Percentiles rank a stretch among this genome's conserved stretches.
Evolutionary conservation across 306 rosid genomes (phyloP).

Genomic region (Datisca glomerata): DNA sequence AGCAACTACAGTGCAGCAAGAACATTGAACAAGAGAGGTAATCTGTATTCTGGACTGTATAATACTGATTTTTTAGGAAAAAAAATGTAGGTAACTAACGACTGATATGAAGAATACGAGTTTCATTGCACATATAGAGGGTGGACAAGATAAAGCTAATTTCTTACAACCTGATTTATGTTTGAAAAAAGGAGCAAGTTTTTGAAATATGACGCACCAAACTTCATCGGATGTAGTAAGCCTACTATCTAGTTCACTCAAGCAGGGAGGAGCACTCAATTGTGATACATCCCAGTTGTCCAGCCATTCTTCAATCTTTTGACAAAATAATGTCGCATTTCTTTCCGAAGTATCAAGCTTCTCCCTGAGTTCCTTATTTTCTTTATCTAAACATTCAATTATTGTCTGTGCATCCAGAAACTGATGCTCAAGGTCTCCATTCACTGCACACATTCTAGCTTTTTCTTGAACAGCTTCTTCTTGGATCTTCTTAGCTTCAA

Average conservation of each 20-base stretch:
- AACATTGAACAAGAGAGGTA: too few relatives aligned
- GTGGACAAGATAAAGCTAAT: too few relatives aligned
- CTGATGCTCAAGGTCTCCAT: conserved; percentile 41
- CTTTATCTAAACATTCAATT: conserved; percentile 30
- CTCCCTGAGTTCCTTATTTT: conserved; percentile 41
- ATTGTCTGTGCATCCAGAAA: conserved; percentile 31
- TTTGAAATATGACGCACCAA: conserved; percentile 30
- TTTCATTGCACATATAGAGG: too few relatives aligned
- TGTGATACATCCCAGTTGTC: conserved; percentile 24
- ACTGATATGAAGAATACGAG: too few relatives aligned
- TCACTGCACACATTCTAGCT: conserved; percentile 30
- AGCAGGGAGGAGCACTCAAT: conserved; percentile 14
- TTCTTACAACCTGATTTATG: too few relatives aligned
- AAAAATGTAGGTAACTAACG: too few relatives aligned
- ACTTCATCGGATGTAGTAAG: conserved; percentile 17
- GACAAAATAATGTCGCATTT: conserved; percentile 36
- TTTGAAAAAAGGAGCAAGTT: conserved; percentile 9
- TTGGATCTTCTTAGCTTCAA: conserved; percentile 52
- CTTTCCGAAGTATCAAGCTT: conserved; percentile 34
- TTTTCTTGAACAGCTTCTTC: conserved; percentile 55
- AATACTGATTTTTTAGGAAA: too few relatives aligned
- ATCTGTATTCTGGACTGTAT: too few relatives aligned
- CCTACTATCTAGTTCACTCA: conserved; percentile 18
- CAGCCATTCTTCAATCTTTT: conserved; percentile 49
- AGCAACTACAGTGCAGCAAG: too few relatives aligned